Base-by-base conservation (phyloP, 2,329 filamentous ascomycete species). In the Apiospora sp. region DNA sequence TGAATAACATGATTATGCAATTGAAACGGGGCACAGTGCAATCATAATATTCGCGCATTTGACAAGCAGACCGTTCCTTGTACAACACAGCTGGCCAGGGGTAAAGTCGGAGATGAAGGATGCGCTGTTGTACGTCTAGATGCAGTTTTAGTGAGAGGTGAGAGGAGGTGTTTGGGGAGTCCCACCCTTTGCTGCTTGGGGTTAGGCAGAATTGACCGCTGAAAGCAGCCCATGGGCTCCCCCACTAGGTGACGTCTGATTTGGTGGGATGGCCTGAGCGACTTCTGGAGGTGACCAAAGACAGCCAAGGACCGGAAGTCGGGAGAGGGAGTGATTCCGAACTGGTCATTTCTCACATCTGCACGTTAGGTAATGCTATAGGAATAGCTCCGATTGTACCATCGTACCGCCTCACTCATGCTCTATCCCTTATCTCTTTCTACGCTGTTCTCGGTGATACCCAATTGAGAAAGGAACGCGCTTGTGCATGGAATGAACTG, bases 301-400 rank as follows among this genome's bases (percentile, higher is more conserved):
- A 27, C 49, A 27, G 30, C 54, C 54, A 61, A 61, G 54, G 54
- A 34, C 54, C 54, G 58, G 58, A 41, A 41, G 30, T 41, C 58
- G 58, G 58, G 58, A 41, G 30, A n/a, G 58, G 22, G 34, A 41
- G 34, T 41, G 34, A 64, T 64, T 30, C 58, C 34, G 58, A 64
- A 41, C 37, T 41, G 37, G 37, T 64, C 30, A 41, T 22, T n/a
- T 22, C 7, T 41, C 19, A 64, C 58, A n/a, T 41, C 30, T 41
- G 34, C 22, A 49, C 46, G 10, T 49, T n/a, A 41, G 14, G n/a
- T 10, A 41, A 64, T 37, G 58, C 34, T 64, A 34, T 41, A 37
- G 58, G 58, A 64, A 64, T 41, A 41, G 58, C 58, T 64, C 34
- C 30, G 58, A 64, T 64, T 64, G 58, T 64, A 64, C 51, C 48